phyloP scores from a whole-genome alignment of 805 yeast species.

The Candida takata region DNA sequence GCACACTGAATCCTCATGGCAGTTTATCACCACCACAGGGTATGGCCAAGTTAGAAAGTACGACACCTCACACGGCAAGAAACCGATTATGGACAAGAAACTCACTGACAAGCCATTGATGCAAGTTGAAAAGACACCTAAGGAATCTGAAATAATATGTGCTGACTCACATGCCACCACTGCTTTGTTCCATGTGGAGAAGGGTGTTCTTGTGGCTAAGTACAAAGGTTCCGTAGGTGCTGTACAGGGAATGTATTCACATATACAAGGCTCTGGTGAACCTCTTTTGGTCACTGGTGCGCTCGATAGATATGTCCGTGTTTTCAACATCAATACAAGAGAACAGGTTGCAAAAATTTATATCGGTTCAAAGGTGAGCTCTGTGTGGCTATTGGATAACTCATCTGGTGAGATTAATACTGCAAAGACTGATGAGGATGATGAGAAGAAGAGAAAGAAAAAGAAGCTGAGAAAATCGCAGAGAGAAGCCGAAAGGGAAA shows the following conservation, averaged over 20 bases:
- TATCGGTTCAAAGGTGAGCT: slow-evolving; percentile 62
- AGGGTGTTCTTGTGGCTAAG: slow-evolving; percentile 57
- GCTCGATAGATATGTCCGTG: slow-evolving; percentile 78
- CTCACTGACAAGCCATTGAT: slow-evolving; percentile 49
- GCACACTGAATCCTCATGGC: slow-evolving; percentile 34
- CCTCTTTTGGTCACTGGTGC: slow-evolving; percentile 70
- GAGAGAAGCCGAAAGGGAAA: slow-evolving; percentile 22
- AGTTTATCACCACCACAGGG: slow-evolving; percentile 59
- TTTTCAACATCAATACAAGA: slow-evolving; percentile 56
- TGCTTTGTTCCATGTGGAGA: slow-evolving; percentile 44
- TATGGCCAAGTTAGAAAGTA: slow-evolving; percentile 74
- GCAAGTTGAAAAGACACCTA: slow-evolving; percentile 23
- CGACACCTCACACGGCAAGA: slow-evolving; percentile 58
- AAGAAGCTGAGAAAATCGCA: slow-evolving; percentile 33
- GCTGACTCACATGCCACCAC: slow-evolving; percentile 68
- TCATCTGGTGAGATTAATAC: slow-evolving; percentile 27
- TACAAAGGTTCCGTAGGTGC: slow-evolving; percentile 76
- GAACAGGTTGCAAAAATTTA: slow-evolving; percentile 62
- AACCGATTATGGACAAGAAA: slow-evolving; percentile 55
- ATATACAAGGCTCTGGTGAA: slow-evolving; percentile 21
- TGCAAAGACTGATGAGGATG: slow-evolving; percentile 23
- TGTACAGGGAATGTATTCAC: slow-evolving; percentile 30
- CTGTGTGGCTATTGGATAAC: slow-evolving; percentile 43
- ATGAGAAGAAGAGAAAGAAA: slow-evolving; percentile 23
- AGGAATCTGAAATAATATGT: slow-evolving; percentile 43